phyloP scores from a whole-genome alignment of 352 stramenopile species.

The Phytophthora ramorum region DNA sequence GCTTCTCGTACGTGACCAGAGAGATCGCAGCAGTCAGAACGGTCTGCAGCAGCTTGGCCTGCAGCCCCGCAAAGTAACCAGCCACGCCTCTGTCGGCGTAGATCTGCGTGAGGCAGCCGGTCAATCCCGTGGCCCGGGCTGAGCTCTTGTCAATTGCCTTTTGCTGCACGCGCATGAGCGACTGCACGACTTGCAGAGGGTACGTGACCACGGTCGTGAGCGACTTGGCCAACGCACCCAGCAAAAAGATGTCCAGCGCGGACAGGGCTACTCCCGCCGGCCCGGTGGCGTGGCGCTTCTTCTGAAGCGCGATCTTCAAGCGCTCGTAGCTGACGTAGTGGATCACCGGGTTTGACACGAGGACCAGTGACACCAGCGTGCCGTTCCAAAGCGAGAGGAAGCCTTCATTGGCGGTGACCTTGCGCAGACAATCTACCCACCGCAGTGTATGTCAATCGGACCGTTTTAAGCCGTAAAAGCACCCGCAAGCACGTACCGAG shows the following conservation, averaged over 20 bases:
- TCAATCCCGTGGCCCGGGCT: conserved; percentile 20
- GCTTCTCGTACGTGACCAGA: conserved; percentile 95
- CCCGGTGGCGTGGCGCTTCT: conserved; percentile 35
- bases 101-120: conserved; percentile 63
- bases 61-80: conserved; percentile 91
- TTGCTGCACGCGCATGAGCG: conserved; percentile 83
- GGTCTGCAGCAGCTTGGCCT: conserved; percentile 95
- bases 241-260: conserved; percentile 90
- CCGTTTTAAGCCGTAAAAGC: conserved; percentile 30
- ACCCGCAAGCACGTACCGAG: conserved; percentile 26
- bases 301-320: conserved; percentile 82
- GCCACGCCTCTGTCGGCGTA: conserved; percentile 73
- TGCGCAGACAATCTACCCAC: conserved; percentile 51
- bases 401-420: conserved; percentile 80
- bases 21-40: conserved; percentile 94
- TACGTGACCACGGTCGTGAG: conserved; percentile 94
- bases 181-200: conserved; percentile 94
- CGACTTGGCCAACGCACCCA: conserved; percentile 92
- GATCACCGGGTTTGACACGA: conserved; percentile 96
- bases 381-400: conserved; percentile 92
- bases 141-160: conserved; percentile 19
- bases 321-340: conserved; percentile 96
- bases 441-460: background rate
- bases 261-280: conserved; percentile 46
- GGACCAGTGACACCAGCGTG: conserved; percentile 90